These are phyloP conservation scores for Aurinia saxatilis DNA, from an alignment of 345 rosid genomes.

Conservation along the genomic window DNA sequence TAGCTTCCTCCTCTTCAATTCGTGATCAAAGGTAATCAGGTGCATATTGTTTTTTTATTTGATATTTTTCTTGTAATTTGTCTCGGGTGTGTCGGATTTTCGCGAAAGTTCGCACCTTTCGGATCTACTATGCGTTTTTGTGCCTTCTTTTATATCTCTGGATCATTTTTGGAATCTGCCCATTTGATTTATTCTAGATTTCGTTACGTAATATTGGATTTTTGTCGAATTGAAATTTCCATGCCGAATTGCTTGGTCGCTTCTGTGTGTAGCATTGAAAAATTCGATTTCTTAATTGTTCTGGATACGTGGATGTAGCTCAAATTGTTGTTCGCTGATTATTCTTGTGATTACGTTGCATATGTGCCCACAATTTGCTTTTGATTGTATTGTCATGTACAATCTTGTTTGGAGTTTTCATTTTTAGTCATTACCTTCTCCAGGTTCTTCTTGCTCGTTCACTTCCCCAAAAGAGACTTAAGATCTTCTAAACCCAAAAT, in stretches of 20 bases:
- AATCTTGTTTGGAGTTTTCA: background rate
- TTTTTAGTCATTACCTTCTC: background rate
- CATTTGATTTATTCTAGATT: no score
- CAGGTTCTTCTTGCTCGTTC: background rate
- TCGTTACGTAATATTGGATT: background rate
- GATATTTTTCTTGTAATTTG: background rate
- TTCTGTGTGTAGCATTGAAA: background rate
- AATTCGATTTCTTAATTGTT: background rate
- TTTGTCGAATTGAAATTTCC: background rate
- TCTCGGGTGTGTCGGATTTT: background rate
- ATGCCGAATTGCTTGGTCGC: background rate
- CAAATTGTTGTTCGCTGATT: no score
- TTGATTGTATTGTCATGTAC: no score
- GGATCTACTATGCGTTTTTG: background rate
- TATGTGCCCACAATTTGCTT: no score
- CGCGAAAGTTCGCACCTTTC: background rate
- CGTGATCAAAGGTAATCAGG: background rate
- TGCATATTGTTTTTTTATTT: no score
- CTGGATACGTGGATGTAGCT: no score
- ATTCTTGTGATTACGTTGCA: background rate
- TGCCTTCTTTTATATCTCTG: background rate
- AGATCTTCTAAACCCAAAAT: no score
- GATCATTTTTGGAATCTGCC: background rate
- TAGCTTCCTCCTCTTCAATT: conserved; percentile 4
- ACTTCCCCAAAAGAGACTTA: no score